These are phyloP conservation scores for Cotoneaster glaucophyllus DNA, from an alignment of 306 rosid species.

Conservation along the genomic window DNA sequence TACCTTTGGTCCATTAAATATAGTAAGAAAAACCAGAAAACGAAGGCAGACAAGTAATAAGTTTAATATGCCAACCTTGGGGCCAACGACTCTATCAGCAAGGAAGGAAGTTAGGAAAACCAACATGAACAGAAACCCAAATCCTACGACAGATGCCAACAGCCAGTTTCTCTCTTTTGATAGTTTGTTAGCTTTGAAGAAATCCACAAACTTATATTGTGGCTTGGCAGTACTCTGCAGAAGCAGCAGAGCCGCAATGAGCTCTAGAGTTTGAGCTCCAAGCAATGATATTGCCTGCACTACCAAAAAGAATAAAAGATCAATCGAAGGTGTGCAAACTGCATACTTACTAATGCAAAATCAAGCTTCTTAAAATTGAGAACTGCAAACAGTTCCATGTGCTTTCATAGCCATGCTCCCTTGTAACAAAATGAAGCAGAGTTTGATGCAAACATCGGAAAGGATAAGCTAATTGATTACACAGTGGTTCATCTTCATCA, in stretches of 20 bases:
- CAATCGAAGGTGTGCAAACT: background rate
- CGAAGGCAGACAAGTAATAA: background rate
- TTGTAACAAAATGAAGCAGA: background rate
- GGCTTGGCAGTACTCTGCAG: constrained; percentile 61
- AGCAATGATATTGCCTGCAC: constrained; percentile 62
- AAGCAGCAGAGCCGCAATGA: constrained; percentile 43
- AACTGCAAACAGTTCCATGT: background rate
- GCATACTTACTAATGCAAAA: background rate
- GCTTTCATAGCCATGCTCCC: background rate
- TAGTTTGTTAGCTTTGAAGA: constrained; percentile 33
- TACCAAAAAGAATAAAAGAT: background rate
- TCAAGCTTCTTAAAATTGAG: background rate
- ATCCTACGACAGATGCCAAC: constrained; percentile 56
- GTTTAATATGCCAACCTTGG: constrained; percentile 46
- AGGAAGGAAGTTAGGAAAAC: constrained; percentile 48
- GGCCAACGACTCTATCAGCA: constrained; percentile 38
- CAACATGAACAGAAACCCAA: constrained; percentile 50
- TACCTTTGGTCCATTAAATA: background rate
- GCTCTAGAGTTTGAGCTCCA: constrained; percentile 53
- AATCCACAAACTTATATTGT: constrained; percentile 28
- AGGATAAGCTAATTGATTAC: background rate
- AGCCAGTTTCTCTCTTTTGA: constrained; percentile 51
- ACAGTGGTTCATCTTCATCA: background rate
- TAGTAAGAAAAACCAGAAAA: background rate
- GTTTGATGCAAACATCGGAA: background rate